These are phyloP conservation scores for Cladophialophora carrionii DNA, from an alignment of 2,329 filamentous ascomycete genomes.

Conservation along the genomic window DNA sequence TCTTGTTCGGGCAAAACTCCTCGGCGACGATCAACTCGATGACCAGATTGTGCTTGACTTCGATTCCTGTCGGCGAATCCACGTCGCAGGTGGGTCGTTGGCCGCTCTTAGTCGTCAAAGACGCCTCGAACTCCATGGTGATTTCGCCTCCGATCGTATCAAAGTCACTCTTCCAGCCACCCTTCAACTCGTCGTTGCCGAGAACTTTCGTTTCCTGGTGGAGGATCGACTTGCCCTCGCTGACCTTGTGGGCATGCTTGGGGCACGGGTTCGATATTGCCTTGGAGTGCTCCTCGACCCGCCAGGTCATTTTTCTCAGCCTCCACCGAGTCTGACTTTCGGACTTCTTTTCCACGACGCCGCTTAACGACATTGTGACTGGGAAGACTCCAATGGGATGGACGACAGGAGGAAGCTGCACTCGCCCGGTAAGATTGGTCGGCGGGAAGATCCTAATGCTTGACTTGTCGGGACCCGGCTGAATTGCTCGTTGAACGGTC, in stretches of 20 bases:
- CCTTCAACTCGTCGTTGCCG: slow-evolving; percentile 78
- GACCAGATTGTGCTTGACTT: slow-evolving; percentile 81
- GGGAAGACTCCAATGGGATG: slow-evolving; percentile 83
- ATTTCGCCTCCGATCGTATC: slow-evolving; percentile 70
- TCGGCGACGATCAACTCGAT: slow-evolving; percentile 94
- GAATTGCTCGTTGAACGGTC: slow-evolving; percentile 76
- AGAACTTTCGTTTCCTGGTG: slow-evolving; percentile 78
- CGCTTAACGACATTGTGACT: slow-evolving; percentile 78
- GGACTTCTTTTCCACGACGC: slow-evolving; percentile 73
- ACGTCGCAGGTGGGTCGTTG: slow-evolving; percentile 76
- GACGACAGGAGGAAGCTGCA: slow-evolving; percentile 79
- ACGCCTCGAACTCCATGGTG: slow-evolving; percentile 76
- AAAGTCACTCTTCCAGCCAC: slow-evolving; percentile 86
- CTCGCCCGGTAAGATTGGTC: slow-evolving; percentile 85
- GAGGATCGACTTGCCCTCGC: slow-evolving; percentile 69
- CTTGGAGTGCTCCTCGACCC: slow-evolving; percentile 84
- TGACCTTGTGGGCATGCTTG: slow-evolving; percentile 70
- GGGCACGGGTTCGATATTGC: slow-evolving; percentile 77
- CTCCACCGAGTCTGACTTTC: slow-evolving; percentile 80
- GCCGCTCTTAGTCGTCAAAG: slow-evolving; percentile 57
- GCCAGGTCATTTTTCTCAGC: slow-evolving; percentile 88
- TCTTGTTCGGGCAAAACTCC: slow-evolving; percentile 73
- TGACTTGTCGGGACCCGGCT: slow-evolving; percentile 78
- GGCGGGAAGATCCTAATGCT: slow-evolving; percentile 94
- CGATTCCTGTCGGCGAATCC: slow-evolving; percentile 72